phyloP scores from a whole-genome alignment of 305 asterid genomes.

The Fraxinus dipetala region DNA sequence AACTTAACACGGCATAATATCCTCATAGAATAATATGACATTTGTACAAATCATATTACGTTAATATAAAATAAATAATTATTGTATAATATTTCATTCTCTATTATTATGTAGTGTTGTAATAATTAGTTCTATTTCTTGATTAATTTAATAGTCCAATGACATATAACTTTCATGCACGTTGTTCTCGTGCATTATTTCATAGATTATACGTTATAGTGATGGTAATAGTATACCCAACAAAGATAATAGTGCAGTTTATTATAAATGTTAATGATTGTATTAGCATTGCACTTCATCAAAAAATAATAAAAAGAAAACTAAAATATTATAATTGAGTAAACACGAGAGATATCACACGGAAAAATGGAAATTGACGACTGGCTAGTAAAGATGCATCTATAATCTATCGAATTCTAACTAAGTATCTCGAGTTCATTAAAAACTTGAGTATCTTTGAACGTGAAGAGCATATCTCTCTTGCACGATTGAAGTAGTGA shows the following conservation, averaged over 20 bases:
- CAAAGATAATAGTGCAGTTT: background rate
- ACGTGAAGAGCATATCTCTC: background rate
- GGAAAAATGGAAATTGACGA: background rate
- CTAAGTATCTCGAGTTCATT: background rate
- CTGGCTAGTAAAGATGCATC: background rate
- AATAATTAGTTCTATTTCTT: no score
- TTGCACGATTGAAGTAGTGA: background rate
- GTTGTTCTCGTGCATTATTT: background rate
- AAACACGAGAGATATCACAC: background rate
- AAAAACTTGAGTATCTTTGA: background rate
- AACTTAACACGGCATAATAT: background rate
- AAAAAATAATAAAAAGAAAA: no score
- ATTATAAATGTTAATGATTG: no score
- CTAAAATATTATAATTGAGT: no score
- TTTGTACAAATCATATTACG: no score
- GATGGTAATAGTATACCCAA: background rate
- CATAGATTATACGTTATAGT: background rate
- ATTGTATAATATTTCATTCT: background rate
- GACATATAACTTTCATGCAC: background rate
- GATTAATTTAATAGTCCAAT: background rate
- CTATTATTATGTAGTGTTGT: background rate
- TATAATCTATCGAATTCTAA: no score
- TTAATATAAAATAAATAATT: no score
- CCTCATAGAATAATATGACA: no score
- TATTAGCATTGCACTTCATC: background rate